A percentile compares a stretch with the other conserved stretches of the same genome.
These are phyloP conservation scores for Syzygium syzygioides DNA, from an alignment of 441 rosid genomes.

Conservation along the genomic window DNA sequence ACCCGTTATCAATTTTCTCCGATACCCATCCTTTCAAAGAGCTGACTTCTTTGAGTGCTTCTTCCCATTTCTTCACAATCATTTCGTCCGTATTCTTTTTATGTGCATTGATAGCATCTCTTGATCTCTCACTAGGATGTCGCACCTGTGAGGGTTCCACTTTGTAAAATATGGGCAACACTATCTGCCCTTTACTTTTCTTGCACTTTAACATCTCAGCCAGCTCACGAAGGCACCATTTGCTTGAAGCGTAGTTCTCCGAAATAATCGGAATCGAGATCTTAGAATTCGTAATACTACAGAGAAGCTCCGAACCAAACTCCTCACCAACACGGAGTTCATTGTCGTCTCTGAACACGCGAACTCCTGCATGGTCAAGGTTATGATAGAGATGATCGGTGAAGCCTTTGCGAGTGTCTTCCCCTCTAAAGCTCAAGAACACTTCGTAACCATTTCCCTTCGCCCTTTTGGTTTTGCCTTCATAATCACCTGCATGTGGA, in stretches of 20 bases:
- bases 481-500: neutral
- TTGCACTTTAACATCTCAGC: accelerated
- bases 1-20: no score
- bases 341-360: accelerated
- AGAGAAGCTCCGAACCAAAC: neutral
- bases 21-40: no score
- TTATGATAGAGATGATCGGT: neutral
- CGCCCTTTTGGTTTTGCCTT: accelerated
- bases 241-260: accelerated
- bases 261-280: neutral
- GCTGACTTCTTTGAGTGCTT: no score
- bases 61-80: no score
- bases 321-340: neutral
- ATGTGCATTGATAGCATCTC: neutral
- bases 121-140: neutral
- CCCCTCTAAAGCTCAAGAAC: neutral
- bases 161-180: neutral
- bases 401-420: neutral
- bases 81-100: no score
- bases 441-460: neutral
- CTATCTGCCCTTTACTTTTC: neutral
- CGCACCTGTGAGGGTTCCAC: neutral
- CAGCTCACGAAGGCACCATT: neutral
- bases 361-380: neutral
- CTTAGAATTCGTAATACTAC: accelerated